phyloP scores from a whole-genome alignment of 345 rosid genomes.

The Carallia brachiata region DNA sequence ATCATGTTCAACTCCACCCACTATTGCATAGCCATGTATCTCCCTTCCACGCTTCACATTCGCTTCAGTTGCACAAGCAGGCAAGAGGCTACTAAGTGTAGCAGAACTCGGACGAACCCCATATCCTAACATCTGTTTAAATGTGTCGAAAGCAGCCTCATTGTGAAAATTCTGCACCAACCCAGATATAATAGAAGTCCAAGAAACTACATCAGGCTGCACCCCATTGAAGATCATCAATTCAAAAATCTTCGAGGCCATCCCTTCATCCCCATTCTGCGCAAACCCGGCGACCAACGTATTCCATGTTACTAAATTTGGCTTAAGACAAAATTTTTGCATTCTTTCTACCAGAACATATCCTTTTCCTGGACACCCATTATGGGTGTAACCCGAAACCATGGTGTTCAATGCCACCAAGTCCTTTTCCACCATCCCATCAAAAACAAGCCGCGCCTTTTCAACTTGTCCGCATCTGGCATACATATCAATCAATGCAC shows the following conservation, averaged over 20 bases:
- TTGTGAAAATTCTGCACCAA: slow-evolving; percentile 60
- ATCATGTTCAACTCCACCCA: slow-evolving; percentile 57
- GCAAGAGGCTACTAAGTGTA: slow-evolving; percentile 67
- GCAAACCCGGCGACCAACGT: slow-evolving; percentile 64
- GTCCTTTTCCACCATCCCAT: slow-evolving; percentile 50
- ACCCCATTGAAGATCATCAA: slow-evolving; percentile 48
- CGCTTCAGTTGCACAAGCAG: slow-evolving; percentile 57
- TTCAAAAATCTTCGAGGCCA: slow-evolving; percentile 43
- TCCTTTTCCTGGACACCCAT: slow-evolving; percentile 46
- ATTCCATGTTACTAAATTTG: slow-evolving; percentile 75
- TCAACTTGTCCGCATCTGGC: slow-evolving; percentile 52
- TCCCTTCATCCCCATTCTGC: slow-evolving; percentile 42
- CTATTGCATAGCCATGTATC: slow-evolving; percentile 66
- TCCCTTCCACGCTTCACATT: slow-evolving; percentile 59
- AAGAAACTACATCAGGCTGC: slow-evolving; percentile 70
- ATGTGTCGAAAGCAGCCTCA: slow-evolving; percentile 52
- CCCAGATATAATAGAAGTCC: slow-evolving; percentile 84
- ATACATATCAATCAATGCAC: slow-evolving; percentile 78
- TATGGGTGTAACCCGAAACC: slow-evolving; percentile 64
- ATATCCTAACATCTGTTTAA: slow-evolving; percentile 51
- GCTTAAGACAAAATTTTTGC: slow-evolving; percentile 36
- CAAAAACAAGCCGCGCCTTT: slow-evolving; percentile 50
- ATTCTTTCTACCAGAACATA: slow-evolving; percentile 49
- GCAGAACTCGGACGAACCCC: slow-evolving; percentile 56
- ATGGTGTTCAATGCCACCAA: slow-evolving; percentile 65